Base-by-base conservation (phyloP, 176 grass and related monocot genomes). In the Avena atlantica region DNA sequence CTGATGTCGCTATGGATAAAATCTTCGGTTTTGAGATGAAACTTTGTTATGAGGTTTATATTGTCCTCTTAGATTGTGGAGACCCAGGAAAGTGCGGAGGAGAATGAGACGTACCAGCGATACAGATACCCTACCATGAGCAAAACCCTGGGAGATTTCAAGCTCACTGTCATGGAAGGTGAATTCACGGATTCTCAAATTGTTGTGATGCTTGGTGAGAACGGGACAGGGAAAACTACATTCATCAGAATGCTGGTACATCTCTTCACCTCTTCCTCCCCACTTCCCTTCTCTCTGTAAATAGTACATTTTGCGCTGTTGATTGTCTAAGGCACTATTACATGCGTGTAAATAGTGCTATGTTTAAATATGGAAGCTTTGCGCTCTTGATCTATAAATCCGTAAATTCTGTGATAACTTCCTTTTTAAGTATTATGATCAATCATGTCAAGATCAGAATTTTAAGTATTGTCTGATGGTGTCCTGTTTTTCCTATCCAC, bases 201-300 rank as follows among this genome's bases (percentile, higher is more conserved):
- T 61, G 81, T 98, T 85, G 93, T 98, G 42, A 95, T 98, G 95
- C 91, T 98, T 78, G 95, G 95, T 80, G 95, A 98, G 84, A 98
- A 98, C 25, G 95, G 93, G 9, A 98, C 93, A 55, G 93, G 95
- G 50, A 98, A 98, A 78, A 98, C 95, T 74, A 98, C 95, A 69
- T 98, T 98, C 68, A 93, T 95, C 65, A 62, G 90, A 81, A 93
- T 95, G 91, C 84, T 95, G 95, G 93, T 95, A 93, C 53, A 51
- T 81, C 23, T 19, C 25, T 63, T 48, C 47, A 37, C 23, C 44
- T 3, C 1, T 70, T 70, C 8, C 67, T 44, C 34, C 19, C 36
- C n/a, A 24, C 61, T 3, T 45, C 10, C 20, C 19, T 21, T 47
- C 37, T 21, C 37, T 45, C 37, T 71, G 4, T 4, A 44, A 11